phyloP scores from a whole-genome alignment of 768 basidiomycete species.

The Rhizopogon sp. region DNA sequence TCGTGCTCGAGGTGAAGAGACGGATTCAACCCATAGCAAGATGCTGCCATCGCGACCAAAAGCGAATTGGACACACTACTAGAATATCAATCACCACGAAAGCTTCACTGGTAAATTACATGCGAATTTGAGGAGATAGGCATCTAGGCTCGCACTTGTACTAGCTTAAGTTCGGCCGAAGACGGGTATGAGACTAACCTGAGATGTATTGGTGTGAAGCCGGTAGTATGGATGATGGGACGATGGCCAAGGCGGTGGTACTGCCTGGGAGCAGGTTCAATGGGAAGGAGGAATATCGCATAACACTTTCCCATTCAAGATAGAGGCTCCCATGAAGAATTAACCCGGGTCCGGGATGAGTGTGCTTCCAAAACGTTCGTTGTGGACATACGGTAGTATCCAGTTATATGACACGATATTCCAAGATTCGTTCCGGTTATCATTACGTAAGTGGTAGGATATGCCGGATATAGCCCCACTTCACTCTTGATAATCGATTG shows the following conservation, averaged over 20 bases:
- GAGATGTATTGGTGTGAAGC: conserved; percentile 5
- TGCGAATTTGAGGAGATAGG: neutral
- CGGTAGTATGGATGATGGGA: neutral
- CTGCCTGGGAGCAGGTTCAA: conserved; percentile 5
- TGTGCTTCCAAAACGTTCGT: neutral
- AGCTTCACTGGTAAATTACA: no score
- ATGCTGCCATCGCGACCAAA: no score
- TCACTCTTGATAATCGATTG: conserved; percentile 1
- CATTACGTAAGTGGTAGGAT: neutral
- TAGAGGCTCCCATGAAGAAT: neutral
- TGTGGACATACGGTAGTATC: neutral
- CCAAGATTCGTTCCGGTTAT: neutral
- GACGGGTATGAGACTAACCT: conserved; percentile 4
- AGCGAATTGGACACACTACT: no score
- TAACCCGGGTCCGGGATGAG: neutral
- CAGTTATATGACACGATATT: neutral
- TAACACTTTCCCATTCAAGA: no score
- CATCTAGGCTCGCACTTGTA: neutral
- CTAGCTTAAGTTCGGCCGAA: neutral
- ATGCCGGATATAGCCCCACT: neutral
- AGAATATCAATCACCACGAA: no score
- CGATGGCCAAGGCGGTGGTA: neutral
- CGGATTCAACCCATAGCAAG: no score
- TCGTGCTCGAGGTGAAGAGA: no score
- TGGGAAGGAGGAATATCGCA: neutral